Conservation (phyloP, 768 basidiomycete species). For the Lactifluus piperatus region DNA sequence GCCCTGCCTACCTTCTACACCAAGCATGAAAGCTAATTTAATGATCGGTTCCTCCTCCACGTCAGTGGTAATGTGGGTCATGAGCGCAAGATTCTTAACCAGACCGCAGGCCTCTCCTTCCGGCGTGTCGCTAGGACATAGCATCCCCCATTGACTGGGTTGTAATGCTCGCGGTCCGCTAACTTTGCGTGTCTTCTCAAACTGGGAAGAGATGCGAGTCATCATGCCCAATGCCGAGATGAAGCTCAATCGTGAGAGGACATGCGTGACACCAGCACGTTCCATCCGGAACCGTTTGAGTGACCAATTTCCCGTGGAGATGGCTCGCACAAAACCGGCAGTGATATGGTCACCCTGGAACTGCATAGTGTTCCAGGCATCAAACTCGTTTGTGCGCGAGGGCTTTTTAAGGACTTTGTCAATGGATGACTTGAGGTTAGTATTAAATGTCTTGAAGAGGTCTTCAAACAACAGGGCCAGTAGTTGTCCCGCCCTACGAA, state of each 20-base stretch:
- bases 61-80: conserved; percentile 99
- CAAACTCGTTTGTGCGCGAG: conserved; percentile 88
- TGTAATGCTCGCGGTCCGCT: conserved; percentile 95
- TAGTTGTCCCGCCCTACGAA: conserved; percentile 81
- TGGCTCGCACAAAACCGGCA: conserved; percentile 90
- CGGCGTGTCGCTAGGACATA: conserved; percentile 97
- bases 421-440: conserved; percentile 88
- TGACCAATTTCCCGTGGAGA: conserved; percentile 98
- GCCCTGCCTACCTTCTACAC: conserved; percentile 75
- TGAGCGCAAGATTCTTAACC: conserved; percentile 96
- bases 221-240: conserved; percentile 99
- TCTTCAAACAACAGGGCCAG: conserved; percentile 95
- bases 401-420: conserved; percentile 97
- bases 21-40: conserved; percentile 86
- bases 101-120: conserved; percentile 99
- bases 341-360: conserved; percentile 97
- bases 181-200: conserved; percentile 98
- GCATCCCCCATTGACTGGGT: conserved; percentile 98
- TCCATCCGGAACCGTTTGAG: conserved; percentile 99
- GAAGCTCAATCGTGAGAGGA: conserved; percentile 89
- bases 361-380: conserved; percentile 89
- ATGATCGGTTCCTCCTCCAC: conserved; percentile 94
- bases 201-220: conserved; percentile 98
- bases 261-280: conserved; percentile 96
- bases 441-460: conserved; percentile 96